phyloP scores from a whole-genome alignment of 1,284 basidiomycete genomes.

The Ganoderma lingzhi region DNA sequence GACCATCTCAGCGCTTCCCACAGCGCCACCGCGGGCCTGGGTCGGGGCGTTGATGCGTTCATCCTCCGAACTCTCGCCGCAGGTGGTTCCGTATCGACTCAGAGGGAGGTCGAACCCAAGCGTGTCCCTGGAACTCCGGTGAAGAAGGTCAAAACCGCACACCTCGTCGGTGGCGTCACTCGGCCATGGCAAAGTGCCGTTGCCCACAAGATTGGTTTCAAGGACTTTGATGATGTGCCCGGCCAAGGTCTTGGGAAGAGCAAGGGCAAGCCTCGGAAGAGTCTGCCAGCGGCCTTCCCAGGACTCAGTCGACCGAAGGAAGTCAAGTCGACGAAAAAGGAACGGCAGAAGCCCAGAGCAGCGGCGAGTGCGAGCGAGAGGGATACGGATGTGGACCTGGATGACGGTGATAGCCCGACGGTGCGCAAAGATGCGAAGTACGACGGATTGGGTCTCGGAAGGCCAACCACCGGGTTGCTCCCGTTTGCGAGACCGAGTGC shows the following conservation, averaged over 20 bases:
- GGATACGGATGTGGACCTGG: conserved; percentile 50
- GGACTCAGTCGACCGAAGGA: conserved; percentile 34
- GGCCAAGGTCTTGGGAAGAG: conserved; percentile 32
- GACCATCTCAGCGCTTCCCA: conserved; percentile 40
- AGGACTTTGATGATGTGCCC: conserved; percentile 51
- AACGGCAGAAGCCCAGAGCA: conserved; percentile 16
- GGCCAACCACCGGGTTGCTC: conserved; percentile 49
- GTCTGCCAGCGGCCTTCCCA: conserved; percentile 73
- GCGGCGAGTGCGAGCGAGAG: conserved; percentile 38
- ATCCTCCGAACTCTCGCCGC: conserved; percentile 75
- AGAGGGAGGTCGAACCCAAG: conserved; percentile 59
- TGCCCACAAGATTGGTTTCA: conserved; percentile 68
- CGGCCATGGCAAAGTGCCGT: conserved; percentile 84
- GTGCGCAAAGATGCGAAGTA: conserved; percentile 57
- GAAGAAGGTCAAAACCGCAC: conserved; percentile 71
- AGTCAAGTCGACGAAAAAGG: conserved; percentile 31
- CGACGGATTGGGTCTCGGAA: conserved; percentile 71
- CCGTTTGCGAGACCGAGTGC: conserved; percentile 32
- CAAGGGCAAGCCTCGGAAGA: conserved; percentile 71
- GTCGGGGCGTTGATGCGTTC: conserved; percentile 65
- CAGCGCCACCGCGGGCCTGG: conserved; percentile 45
- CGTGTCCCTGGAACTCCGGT: conserved; percentile 81
- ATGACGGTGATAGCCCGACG: conserved; percentile 66
- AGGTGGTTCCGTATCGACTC: conserved; percentile 55
- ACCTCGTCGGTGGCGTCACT: conserved; percentile 52